Percentiles rank a stretch among this genome's conserved stretches.
Conservation (phyloP, 768 basidiomycete species). For the Clathrus columnatus region DNA sequence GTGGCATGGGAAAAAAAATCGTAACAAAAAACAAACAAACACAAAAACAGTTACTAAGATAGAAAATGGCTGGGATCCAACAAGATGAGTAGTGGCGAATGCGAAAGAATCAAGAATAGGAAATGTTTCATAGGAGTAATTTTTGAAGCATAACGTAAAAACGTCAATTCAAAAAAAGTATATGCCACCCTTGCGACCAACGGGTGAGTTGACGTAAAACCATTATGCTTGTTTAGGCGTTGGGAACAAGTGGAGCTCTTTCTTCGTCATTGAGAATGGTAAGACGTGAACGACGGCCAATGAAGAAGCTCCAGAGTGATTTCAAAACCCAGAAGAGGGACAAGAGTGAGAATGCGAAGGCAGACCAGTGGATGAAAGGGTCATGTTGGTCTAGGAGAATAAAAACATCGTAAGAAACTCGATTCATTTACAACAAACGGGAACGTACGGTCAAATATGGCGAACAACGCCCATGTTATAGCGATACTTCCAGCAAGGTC, state of each 20-base stretch:
- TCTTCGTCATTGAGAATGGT: constrained; percentile 78
- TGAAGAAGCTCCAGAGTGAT: constrained; percentile 48
- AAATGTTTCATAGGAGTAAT: no score
- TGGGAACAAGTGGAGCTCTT: constrained; percentile 73
- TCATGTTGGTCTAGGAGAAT: constrained; percentile 39
- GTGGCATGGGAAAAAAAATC: no score
- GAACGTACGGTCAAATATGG: constrained; percentile 58
- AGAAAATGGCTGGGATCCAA: no score
- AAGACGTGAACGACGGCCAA: constrained; percentile 33
- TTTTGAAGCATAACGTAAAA: no score
- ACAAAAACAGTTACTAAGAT: no score
- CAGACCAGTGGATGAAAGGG: constrained; percentile 85
- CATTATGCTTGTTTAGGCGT: no score
- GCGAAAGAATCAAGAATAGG: no score
- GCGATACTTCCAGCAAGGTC: constrained; percentile 89
- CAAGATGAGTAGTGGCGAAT: no score
- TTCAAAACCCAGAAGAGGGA: constrained; percentile 80
- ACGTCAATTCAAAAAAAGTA: no score
- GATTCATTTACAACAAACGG: not conserved
- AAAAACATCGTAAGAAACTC: constrained; percentile 15
- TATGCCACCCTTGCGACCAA: no score
- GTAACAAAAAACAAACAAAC: no score
- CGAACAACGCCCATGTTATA: constrained; percentile 90
- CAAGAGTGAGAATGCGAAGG: constrained; percentile 78
- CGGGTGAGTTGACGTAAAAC: no score